Evolutionary conservation across 2,329 filamentous ascomycete genomes (phyloP), one percentile per base, ranked within the genome.

Genomic region (Penicillium sp.): DNA sequence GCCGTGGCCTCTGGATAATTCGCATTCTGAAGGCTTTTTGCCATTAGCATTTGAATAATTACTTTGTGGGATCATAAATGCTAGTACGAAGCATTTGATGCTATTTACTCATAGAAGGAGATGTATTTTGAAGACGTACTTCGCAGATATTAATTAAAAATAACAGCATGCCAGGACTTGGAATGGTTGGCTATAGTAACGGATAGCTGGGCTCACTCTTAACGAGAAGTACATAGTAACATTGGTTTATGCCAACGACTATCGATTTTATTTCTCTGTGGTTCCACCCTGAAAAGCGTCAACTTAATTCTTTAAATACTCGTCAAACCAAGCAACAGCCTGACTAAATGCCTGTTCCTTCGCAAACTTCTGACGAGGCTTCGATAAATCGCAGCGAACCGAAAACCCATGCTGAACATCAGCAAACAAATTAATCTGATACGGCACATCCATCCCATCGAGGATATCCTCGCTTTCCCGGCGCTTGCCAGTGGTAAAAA

Each of bases 261-360:
- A 26, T 24, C 14, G 21, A 42, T 10, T n/a, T n/a, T n/a, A n/a
- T n/a, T n/a, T n/a, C n/a, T n/a, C n/a, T n/a, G n/a, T n/a, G n/a
- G n/a, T n/a, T n/a, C n/a, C n/a, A n/a, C n/a, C n/a, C n/a, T n/a
- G n/a, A n/a, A n/a, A n/a, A n/a, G n/a, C 16, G n/a, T 19, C 13
- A 37, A n/a, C 24, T 13, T 40, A 52, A 19, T 31, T 14, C 43
- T 48, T 33, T 3, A 59, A 19, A 21, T 54, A 55, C 24, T 63
- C 43, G 28, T 66, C 51, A 24, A 72, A 91, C 89, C 90, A 93
- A 43, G 79, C 69, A 44, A 91, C 80, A 14, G 89, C 89, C 77
- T 93, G 90, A 48, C 79, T 62, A 67, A 92, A 92, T 1, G 90
- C 89, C 71, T 87, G 83, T 19, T 93, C 88, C 79, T 89, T 91